A percentile compares a stretch with the other conserved stretches of the same genome.
Conservation (phyloP, 768 basidiomycete species). For the Hemileccinum rubropunctum region DNA sequence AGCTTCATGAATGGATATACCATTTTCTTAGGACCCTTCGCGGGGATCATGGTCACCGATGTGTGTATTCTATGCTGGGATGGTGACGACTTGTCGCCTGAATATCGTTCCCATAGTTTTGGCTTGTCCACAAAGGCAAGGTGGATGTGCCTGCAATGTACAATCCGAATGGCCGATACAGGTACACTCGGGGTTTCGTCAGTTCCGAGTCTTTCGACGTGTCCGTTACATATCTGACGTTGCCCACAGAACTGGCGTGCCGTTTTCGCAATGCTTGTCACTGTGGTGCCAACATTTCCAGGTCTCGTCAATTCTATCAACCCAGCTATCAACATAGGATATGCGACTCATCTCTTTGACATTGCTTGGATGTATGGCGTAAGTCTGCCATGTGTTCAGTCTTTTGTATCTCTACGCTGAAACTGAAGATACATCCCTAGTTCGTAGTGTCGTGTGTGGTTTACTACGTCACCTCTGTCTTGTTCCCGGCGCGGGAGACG, state of each 20-base stretch:
- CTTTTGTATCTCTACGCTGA: neutral
- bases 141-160: constrained; percentile 87
- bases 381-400: constrained; percentile 21
- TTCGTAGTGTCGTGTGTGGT: constrained; percentile 28
- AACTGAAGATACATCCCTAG: constrained; percentile 4
- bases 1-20: constrained; percentile 84
- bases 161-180: constrained; percentile 71
- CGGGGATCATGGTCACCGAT: constrained; percentile 65
- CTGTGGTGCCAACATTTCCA: constrained; percentile 71
- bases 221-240: neutral
- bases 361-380: constrained; percentile 81
- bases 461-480: constrained; percentile 29
- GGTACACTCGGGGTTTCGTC: constrained; percentile 74
- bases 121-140: constrained; percentile 67
- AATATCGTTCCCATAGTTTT: constrained; percentile 48
- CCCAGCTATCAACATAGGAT: constrained; percentile 57
- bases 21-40: constrained; percentile 83
- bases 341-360: constrained; percentile 56
- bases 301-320: constrained; percentile 79
- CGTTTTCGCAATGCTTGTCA: constrained; percentile 60
- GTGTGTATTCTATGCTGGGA: constrained; percentile 35
- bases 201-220: constrained; percentile 26
- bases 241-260: constrained; percentile 75
- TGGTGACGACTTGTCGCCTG: no score
- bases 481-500: constrained; percentile 30